Evolutionary conservation across 192 early-diverging fungal species (phyloP), one percentile per base, ranked within the genome.

Genomic region (Powellomyces hirtus): DNA sequence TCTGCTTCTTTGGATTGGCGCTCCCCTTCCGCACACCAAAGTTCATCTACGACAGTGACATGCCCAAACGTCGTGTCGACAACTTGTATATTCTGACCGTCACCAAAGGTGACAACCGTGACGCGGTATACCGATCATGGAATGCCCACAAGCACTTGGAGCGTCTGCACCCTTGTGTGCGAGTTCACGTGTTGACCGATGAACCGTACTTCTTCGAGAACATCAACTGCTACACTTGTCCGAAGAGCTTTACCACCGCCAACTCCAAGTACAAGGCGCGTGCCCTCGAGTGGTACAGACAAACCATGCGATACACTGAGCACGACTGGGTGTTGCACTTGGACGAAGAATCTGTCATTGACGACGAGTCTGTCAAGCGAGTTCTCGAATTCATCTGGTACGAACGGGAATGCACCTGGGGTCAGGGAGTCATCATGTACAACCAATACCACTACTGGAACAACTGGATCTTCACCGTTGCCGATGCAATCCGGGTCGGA

Each of bases 201-300:
- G 83, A 84, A 64, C 83, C 83, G n/a, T 84, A 80, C 78, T 82
- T 82, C 62, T 84, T 82, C 71, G 80, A 82, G 57, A 80, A 79
- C 72, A 78, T 84, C 75, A 82, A 84, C 73, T 84, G 83, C 66
- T 84, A 81, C 75, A 82, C 80, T 18, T 84, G 80, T 56, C 83
- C 83, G 16, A 82, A 77, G 52, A 38, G 8, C 50, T 84, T 82
- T 68, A 55, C 31, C 27, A 78, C 83, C 24, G 75, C 65, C 53
- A 62, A 72, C 66, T 67, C 71, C 59, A 84, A 82, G 70, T 84
- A 84, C 76, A 84, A 84, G 68, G 83, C 83, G 1, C 79, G 83
- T 36, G 83, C 83, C 36, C 77, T 84, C 57, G 83, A 84, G 61
- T 84, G 83, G 83, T 84, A 84, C 75, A 77, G 83, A 37, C 80